Evolutionary conservation across 1,284 basidiomycete genomes (phyloP), one percentile per base, ranked within the genome.

Genomic region (Boletus holoroseus): DNA sequence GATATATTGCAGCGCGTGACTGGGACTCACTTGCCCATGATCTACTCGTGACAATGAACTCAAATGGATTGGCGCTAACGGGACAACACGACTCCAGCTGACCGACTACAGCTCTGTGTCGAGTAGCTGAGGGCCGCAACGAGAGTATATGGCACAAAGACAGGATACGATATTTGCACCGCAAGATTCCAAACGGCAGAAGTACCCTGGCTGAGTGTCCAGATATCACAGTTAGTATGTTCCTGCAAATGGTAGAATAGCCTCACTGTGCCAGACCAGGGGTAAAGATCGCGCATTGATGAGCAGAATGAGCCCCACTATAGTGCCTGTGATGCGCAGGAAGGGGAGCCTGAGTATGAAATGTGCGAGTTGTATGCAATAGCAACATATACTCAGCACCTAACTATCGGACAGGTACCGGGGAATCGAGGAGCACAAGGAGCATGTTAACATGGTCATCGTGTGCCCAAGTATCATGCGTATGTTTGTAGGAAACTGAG

Each of bases 191-290:
- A 26, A 76, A 54, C 0, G 77, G 76, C 36, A 71, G 62, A 55
- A 83, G 81, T 0, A 85, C 72, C 3, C 75, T 76, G 40, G 78
- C 83, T 85, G 7, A 8, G 31, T n/a, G 13, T 8, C 38, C 22
- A 36, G 3, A 40, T 12, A 20, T 20, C 31, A 20, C 30, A 18
- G 22, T 49, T 24, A 50, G 24, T 4, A 22, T n/a, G 15, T 27
- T 28, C n/a, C 26, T n/a, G 5, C 9, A 8, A 36, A 15, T 7
- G 27, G n/a, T n/a, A 40, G 20, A 26, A 24, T 12, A 40, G 9
- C 73, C 81, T 59, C 62, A 85, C 83, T 58, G 57, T 85, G 83
- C 83, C 83, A 85, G 24, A 68, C 66, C n/a, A 84, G 62, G 1
- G 83, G 83, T 63, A 79, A 74, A 1, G 80, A 79, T 8, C 78